Conservation (phyloP, 2,329 filamentous ascomycete genomes). For the Aspergillus nomiae region DNA sequence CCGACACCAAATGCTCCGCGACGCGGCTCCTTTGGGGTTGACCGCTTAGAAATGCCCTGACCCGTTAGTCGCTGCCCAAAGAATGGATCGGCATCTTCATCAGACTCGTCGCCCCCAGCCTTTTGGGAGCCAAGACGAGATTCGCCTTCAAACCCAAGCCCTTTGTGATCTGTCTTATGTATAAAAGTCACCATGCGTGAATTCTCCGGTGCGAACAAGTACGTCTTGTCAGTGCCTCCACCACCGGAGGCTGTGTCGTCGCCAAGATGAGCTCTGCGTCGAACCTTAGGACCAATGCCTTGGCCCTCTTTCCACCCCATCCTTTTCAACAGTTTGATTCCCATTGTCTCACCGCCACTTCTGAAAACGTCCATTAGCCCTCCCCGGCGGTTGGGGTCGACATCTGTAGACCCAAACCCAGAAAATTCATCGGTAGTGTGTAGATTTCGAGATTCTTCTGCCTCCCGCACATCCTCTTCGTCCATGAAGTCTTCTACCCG, state of each 20-base stretch:
- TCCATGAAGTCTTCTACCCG: slow-evolving; percentile 95
- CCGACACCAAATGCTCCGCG: slow-evolving; percentile 81
- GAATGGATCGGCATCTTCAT: slow-evolving; percentile 37
- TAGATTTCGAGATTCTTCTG: slow-evolving; percentile 73
- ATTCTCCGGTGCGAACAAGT: slow-evolving; percentile 86
- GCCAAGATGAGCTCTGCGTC: slow-evolving; percentile 70
- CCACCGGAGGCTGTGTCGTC: slow-evolving; percentile 46
- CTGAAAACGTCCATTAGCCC: slow-evolving; percentile 73
- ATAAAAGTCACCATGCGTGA: slow-evolving; percentile 60
- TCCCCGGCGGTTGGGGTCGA: slow-evolving; percentile 55
- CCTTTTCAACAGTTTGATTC: slow-evolving; percentile 76
- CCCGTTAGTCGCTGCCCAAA: slow-evolving; percentile 36
- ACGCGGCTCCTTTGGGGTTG: slow-evolving; percentile 56
- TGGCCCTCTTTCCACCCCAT: slow-evolving; percentile 98
- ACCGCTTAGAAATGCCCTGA: slow-evolving; percentile 38
- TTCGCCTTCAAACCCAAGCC: slow-evolving; percentile 49
- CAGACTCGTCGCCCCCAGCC: slow-evolving; percentile 17
- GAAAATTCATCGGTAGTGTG: slow-evolving; percentile 74
- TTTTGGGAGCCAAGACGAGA: slow-evolving; percentile 31
- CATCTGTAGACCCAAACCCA: slow-evolving; percentile 69
- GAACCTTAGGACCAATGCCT: slow-evolving; percentile 85
- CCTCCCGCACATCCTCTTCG: slow-evolving; percentile 88
- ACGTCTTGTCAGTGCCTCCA: slow-evolving; percentile 51
- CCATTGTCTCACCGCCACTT: slow-evolving; percentile 78
- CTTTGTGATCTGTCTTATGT: slow-evolving; percentile 49